Evolutionary conservation across 176 grass and related monocot genomes (phyloP).

Genomic region (Zoysia pacifica): DNA sequence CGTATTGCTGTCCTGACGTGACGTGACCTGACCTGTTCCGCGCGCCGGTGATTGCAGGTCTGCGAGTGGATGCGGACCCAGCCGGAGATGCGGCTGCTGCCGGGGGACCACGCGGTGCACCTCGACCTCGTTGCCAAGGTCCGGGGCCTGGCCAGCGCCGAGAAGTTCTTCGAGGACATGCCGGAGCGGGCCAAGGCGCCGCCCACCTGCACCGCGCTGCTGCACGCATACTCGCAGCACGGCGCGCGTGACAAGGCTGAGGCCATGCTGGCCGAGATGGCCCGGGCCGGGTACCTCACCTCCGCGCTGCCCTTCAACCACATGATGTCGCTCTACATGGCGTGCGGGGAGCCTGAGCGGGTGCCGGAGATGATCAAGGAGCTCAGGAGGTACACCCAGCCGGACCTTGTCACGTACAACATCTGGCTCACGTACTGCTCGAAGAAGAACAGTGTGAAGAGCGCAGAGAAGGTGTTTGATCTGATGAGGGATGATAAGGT

Average conservation of each 20-base stretch:
- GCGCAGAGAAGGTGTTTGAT: slow-evolving; percentile 52
- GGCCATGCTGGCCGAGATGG: slow-evolving; percentile 77
- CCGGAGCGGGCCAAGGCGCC: slow-evolving; percentile 74
- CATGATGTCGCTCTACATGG: slow-evolving; percentile 88
- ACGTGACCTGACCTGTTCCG: neutral
- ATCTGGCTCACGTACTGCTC: slow-evolving; percentile 75
- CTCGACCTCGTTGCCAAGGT: slow-evolving; percentile 85
- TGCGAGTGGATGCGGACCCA: slow-evolving; percentile 89
- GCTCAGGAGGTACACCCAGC: slow-evolving; percentile 59
- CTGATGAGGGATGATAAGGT: slow-evolving; percentile 60
- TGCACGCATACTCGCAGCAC: slow-evolving; percentile 69
- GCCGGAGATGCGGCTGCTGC: slow-evolving; percentile 65
- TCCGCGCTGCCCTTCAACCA: slow-evolving; percentile 75
- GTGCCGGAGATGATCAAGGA: slow-evolving; percentile 62
- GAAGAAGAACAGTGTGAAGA: slow-evolving; percentile 54
- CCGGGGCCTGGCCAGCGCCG: slow-evolving; percentile 60
- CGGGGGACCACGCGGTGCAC: slow-evolving; percentile 85
- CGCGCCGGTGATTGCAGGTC: slow-evolving; percentile 36
- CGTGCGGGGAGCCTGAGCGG: slow-evolving; percentile 48
- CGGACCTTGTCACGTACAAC: slow-evolving; percentile 74
- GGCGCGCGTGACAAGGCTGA: slow-evolving; percentile 59
- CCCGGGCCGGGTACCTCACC: slow-evolving; percentile 50
- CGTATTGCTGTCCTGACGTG: slow-evolving; percentile 19
- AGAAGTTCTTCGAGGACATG: slow-evolving; percentile 92
- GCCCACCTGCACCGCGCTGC: slow-evolving; percentile 66